Base-by-base conservation (phyloP, 2,329 filamentous ascomycete species). In the Stagonosporopsis cucurbitacearum region DNA sequence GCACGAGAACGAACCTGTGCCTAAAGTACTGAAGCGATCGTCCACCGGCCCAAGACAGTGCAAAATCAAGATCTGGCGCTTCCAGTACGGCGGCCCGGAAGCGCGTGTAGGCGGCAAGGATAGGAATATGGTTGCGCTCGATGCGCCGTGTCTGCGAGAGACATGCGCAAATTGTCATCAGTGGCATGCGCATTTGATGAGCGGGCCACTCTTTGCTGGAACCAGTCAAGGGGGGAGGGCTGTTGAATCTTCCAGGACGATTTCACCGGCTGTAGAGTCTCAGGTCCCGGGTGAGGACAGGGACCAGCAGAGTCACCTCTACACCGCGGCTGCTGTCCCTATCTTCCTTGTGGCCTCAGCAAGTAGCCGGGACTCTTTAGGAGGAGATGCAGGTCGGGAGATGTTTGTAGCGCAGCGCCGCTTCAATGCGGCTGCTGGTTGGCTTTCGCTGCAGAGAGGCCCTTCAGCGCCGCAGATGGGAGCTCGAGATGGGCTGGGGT, bases 71-170 rank as follows among this genome's bases (percentile, higher is more conserved):
- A 33, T 66, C 5, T 56, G 33, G 4, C 39, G 33, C 3, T 69
- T 69, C 39, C 58, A 66, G 2, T 57, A 62, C 44, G 65, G 65
- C 37, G 66, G 66, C 15, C 48, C 53, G 2, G 35, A 44, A 6
- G 6, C 49, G 48, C 9, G 48, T 23, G 20, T 39, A 0, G 9
- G 51, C 41, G 66, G 63, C 3, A 13, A 40, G 3, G 41, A 19
- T 15, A 30, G 8, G 19, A 45, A 61, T 22, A 39, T 39, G 2
- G 54, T 69, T 28, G 60, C 53, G 2, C 45, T 55, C 11, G 43
- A 56, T 7, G 20, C 37, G 4, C 66, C 66, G 1, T 69, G 66
- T 44, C 42, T 66, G 3, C 28, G 45, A 9, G 13, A 28, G 1
- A 59, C 59, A 3, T 69, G 65, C 22, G 22, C n/a, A 15, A 64